Percentiles rank a stretch among this genome's conserved stretches.
Conservation (phyloP, 1,284 basidiomycete genomes). For the Anthracocystis walkeri region DNA sequence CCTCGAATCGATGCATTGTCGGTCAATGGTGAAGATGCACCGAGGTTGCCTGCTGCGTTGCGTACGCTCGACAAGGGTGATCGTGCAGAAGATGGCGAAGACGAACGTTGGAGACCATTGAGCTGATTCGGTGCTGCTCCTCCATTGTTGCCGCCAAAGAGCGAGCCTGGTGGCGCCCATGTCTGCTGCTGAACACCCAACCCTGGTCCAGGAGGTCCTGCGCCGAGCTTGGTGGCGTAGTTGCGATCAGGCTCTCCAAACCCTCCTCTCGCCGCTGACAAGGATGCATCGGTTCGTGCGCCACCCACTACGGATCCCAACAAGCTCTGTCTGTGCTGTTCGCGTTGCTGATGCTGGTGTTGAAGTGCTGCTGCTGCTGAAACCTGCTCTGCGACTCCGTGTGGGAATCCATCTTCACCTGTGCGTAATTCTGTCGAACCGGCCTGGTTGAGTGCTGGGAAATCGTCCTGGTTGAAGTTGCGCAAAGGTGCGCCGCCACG, state of each 20-base stretch:
- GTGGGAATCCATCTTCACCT: slow-evolving; percentile 46
- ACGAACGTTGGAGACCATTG: slow-evolving; percentile 44
- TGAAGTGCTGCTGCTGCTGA: slow-evolving; percentile 63
- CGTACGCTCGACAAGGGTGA: slow-evolving; percentile 46
- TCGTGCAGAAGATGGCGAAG: slow-evolving; percentile 47
- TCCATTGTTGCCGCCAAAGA: slow-evolving; percentile 29
- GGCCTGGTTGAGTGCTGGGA: slow-evolving; percentile 62
- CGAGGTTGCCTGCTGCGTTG: slow-evolving; percentile 36
- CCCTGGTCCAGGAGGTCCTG: slow-evolving; percentile 41
- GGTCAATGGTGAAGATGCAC: slow-evolving; percentile 44
- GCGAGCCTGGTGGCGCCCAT: slow-evolving; percentile 45
- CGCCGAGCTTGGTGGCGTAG: slow-evolving; percentile 57
- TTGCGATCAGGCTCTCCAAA: slow-evolving; percentile 62
- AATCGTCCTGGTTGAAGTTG: slow-evolving; percentile 64
- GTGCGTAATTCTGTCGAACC: slow-evolving; percentile 34
- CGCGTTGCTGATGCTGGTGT: slow-evolving; percentile 60
- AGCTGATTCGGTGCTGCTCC: slow-evolving; percentile 44
- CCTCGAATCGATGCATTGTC: slow-evolving; percentile 38
- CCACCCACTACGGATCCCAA: slow-evolving; percentile 48
- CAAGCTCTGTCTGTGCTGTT: slow-evolving; percentile 57
- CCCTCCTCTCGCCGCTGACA: slow-evolving; percentile 62
- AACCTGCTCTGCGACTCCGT: slow-evolving; percentile 57
- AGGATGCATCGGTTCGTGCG: slow-evolving; percentile 34
- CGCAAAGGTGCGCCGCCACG: slow-evolving; percentile 46
- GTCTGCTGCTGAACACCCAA: slow-evolving; percentile 50